Percentiles rank a stretch among this genome's conserved stretches.
Conservation (phyloP, 1,284 basidiomycete species). For the Cryptococcus sp. region DNA sequence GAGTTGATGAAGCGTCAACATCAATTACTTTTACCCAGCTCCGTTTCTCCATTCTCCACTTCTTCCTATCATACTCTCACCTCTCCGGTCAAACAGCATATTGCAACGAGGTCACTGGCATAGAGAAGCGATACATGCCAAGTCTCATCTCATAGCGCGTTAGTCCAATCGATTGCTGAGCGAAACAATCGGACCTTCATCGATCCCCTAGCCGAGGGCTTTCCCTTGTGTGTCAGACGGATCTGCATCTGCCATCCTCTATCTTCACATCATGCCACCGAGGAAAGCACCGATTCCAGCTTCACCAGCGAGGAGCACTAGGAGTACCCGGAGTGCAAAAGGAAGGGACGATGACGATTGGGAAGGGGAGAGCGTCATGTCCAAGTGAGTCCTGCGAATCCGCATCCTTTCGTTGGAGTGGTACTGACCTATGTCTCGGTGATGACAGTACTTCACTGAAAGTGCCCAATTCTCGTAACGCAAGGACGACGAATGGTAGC, state of each 20-base stretch:
- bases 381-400: constrained; percentile 20
- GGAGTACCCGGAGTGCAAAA: constrained; percentile 22
- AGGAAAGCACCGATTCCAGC: constrained; percentile 19
- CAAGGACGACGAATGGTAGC: constrained; percentile 13
- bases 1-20: not conserved
- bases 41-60: not conserved
- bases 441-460: constrained; percentile 20
- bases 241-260: no score
- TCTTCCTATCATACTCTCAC: not conserved
- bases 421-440: no score
- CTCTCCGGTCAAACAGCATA: not conserved
- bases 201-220: no score
- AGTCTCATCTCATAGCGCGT: no score
- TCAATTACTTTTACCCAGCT: not conserved
- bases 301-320: constrained; percentile 34
- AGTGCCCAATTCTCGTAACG: constrained; percentile 18
- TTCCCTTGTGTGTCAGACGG: no score
- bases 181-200: no score
- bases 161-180: no score
- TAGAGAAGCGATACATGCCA: not conserved
- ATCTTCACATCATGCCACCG: constrained; percentile 16
- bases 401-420: no score
- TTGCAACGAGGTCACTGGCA: not conserved
- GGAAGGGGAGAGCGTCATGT: constrained; percentile 31
- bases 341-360: constrained; percentile 31